A percentile compares a stretch with the other conserved stretches of the same genome.
Evolutionary conservation across 371 early-diverging fungal genomes (phyloP).

Genomic region (Mucor indicus): DNA sequence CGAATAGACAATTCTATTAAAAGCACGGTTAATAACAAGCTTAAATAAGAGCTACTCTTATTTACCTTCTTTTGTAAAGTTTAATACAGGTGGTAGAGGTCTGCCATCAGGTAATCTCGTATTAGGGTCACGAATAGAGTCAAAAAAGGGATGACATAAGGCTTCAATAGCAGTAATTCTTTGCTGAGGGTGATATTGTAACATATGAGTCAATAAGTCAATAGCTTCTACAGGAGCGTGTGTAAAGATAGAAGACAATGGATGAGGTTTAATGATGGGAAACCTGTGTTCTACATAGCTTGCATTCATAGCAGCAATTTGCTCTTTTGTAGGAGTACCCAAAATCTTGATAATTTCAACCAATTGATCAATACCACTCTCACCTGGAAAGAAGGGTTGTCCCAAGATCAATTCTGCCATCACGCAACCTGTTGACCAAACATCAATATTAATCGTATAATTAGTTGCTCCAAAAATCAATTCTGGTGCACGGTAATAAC

Average conservation of each 20-base stretch:
- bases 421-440: constrained; percentile 99
- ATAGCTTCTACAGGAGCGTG: constrained; percentile 78
- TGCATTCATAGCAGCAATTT: constrained; percentile 95
- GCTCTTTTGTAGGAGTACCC: constrained; percentile 96
- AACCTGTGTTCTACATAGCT: constrained; percentile 97
- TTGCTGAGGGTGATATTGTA: constrained; percentile 91
- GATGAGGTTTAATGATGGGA: constrained; percentile 94
- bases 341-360: constrained; percentile 99
- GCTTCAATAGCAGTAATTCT: constrained; percentile 92
- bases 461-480: constrained; percentile 96
- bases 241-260: constrained; percentile 75
- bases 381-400: constrained; percentile 98
- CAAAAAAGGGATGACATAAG: constrained; percentile 94
- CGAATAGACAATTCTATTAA: constrained; percentile 49
- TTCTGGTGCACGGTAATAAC: constrained; percentile 99
- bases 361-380: constrained; percentile 99
- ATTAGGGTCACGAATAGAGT: constrained; percentile 82
- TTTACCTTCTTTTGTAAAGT: constrained; percentile 78
- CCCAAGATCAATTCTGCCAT: constrained; percentile 98
- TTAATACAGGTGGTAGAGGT: constrained; percentile 84
- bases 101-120: constrained; percentile 76
- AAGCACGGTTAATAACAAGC: not conserved
- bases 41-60: not conserved
- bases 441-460: constrained; percentile 89
- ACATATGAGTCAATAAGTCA: constrained; percentile 80